These are phyloP conservation scores for Middelhovenomyces tepae DNA, from an alignment of 805 yeast species.

Conservation along the genomic window DNA sequence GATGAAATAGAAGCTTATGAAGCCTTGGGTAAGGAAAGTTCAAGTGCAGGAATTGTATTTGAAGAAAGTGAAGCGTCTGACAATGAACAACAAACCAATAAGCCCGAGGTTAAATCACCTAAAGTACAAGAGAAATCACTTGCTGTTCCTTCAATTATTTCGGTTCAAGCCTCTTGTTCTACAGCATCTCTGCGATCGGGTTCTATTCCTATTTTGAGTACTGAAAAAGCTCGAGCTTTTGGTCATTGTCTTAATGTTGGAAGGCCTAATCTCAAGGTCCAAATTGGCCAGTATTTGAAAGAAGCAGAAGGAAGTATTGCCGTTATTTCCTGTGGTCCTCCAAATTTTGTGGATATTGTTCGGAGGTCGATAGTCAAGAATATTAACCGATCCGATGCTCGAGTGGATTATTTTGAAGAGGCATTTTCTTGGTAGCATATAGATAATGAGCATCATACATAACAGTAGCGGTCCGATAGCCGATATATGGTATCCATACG, in stretches of 20 bases:
- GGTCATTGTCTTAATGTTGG: neutral
- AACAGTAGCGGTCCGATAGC: too few relatives aligned
- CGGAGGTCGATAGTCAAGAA: constrained; percentile 33
- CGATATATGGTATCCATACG: too few relatives aligned
- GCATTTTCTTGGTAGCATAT: constrained; percentile 26
- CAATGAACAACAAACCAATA: neutral
- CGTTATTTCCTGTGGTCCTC: constrained; percentile 52
- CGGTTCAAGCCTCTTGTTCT: constrained; percentile 1
- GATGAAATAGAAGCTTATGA: constrained; percentile 3
- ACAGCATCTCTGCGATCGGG: too few relatives aligned
- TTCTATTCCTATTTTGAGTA: too few relatives aligned
- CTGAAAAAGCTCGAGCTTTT: too few relatives aligned
- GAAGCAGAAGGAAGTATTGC: constrained; percentile 38
- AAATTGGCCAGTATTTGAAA: too few relatives aligned
- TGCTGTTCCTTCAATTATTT: too few relatives aligned
- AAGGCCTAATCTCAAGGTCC: too few relatives aligned
- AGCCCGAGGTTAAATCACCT: constrained; percentile 1
- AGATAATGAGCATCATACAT: too few relatives aligned
- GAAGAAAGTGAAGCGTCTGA: neutral
- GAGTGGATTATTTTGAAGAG: constrained; percentile 24
- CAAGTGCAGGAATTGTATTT: neutral
- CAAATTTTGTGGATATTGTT: constrained; percentile 44
- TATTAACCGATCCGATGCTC: constrained; percentile 5
- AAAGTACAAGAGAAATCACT: too few relatives aligned
- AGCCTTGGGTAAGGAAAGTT: neutral